Percentiles rank a stretch among this genome's conserved stretches.
Evolutionary conservation across 306 rosid species (phyloP).

Genomic region (Cicer arietinum): DNA sequence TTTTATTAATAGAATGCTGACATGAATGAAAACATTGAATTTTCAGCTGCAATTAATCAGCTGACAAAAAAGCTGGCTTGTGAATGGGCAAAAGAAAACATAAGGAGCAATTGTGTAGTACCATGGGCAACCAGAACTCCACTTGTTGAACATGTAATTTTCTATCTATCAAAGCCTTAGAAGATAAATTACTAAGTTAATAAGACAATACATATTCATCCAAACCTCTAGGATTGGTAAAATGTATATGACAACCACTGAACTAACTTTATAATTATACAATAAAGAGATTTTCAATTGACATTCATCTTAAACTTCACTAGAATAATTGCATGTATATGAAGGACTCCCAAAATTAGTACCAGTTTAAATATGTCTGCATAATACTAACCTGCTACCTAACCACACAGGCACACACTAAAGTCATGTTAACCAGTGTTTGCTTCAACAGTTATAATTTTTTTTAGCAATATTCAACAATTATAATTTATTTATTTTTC

Average conservation of each 20-base stretch:
- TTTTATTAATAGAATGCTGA: slow-evolving; percentile 26
- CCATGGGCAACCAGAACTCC: slow-evolving; percentile 84
- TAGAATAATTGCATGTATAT: too few relatives aligned
- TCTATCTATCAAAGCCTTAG: background rate
- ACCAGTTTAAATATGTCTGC: too few relatives aligned
- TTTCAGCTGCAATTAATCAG: slow-evolving; percentile 92
- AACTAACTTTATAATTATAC: background rate
- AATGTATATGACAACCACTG: slow-evolving; percentile 12
- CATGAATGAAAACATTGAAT: background rate
- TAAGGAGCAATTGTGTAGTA: slow-evolving; percentile 82
- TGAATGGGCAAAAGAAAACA: slow-evolving; percentile 91
- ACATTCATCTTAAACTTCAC: too few relatives aligned
- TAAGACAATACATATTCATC: background rate
- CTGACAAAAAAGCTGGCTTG: slow-evolving; percentile 79
- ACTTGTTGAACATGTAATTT: slow-evolving; percentile 62
- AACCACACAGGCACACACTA: too few relatives aligned
- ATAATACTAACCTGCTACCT: too few relatives aligned
- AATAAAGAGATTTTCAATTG: too few relatives aligned
- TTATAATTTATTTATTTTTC: background rate
- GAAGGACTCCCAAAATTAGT: too few relatives aligned
- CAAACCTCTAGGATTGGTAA: background rate
- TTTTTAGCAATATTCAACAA: too few relatives aligned
- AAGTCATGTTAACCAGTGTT: too few relatives aligned
- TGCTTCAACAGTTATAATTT: too few relatives aligned
- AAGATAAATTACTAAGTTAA: background rate